Evolutionary conservation across 139 green algal genomes (phyloP).

Genomic region (Ettlia oleoabundans): DNA sequence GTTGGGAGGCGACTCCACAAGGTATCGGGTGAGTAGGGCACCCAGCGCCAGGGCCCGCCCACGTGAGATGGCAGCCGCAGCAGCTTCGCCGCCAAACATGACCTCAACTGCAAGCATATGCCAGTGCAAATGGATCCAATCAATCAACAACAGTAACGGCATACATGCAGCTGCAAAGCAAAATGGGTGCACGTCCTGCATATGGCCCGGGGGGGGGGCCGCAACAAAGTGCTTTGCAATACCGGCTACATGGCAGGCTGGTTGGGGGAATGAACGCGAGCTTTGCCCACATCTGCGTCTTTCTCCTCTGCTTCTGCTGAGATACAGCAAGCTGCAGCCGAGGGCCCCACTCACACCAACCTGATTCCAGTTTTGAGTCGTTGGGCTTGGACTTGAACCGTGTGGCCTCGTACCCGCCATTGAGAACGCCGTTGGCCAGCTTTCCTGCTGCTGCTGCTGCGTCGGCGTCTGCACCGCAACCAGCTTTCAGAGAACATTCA

Average conservation of each 20-base stretch:
- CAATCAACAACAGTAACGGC: too few relatives aligned
- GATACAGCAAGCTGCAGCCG: too few relatives aligned
- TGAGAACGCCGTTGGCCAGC: conserved; percentile 63
- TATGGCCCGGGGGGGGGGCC: too few relatives aligned
- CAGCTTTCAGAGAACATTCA: not conserved
- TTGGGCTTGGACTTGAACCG: conserved; percentile 90
- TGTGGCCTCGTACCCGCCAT: conserved; percentile 83
- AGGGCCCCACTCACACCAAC: too few relatives aligned
- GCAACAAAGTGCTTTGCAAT: too few relatives aligned
- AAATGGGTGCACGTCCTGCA: too few relatives aligned
- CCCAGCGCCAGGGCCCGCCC: conserved; percentile 61
- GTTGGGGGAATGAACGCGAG: too few relatives aligned
- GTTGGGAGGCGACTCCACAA: conserved; percentile 96
- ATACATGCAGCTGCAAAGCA: too few relatives aligned
- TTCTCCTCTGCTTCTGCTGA: too few relatives aligned
- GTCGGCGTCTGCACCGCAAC: not conserved
- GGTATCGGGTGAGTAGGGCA: conserved; percentile 70
- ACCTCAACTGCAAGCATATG: conserved; percentile 66
- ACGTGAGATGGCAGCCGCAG: conserved; percentile 33
- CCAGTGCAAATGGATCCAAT: too few relatives aligned
- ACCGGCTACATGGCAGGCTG: too few relatives aligned
- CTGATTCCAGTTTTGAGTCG: conserved; percentile 45
- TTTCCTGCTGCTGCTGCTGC: conserved; percentile 31
- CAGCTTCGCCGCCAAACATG: conserved; percentile 49
- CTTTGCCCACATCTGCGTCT: too few relatives aligned